Evolutionary conservation across 2,329 filamentous ascomycete genomes (phyloP).

Genomic region (Sarocladium strictum): DNA sequence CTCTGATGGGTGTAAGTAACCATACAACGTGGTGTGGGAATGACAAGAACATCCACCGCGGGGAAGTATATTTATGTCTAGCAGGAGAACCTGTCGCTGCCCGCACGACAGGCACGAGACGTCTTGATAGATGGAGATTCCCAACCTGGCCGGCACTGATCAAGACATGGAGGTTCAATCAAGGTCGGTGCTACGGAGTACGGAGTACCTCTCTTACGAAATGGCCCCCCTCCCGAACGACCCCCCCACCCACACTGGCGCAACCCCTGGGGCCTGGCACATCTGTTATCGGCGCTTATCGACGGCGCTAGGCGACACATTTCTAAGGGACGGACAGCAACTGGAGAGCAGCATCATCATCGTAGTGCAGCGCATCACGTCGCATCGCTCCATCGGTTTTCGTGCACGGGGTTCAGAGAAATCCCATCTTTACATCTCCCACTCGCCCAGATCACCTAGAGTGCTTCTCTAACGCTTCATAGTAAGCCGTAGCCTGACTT

Average conservation of each 20-base stretch:
- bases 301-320: conserved; percentile 5
- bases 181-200: too few species aligned
- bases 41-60: too few species aligned
- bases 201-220: too few species aligned
- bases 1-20: too few species aligned
- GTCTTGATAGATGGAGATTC: too few species aligned
- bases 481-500: too few species aligned
- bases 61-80: too few species aligned
- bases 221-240: neutral
- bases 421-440: neutral
- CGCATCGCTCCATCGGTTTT: neutral
- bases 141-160: too few species aligned
- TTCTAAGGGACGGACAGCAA: conserved; percentile 7
- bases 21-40: too few species aligned
- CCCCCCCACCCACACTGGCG: conserved; percentile 1
- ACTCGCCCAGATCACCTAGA: neutral
- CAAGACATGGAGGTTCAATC: neutral
- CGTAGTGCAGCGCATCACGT: neutral
- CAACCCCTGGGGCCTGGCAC: neutral
- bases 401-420: neutral
- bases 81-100: too few species aligned
- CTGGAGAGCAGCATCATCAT: conserved; percentile 5
- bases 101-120: too few species aligned
- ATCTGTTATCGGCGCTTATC: conserved; percentile 7
- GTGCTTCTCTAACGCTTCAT: too few species aligned